Evolutionary conservation across 2,329 filamentous ascomycete species (phyloP).

Genomic region (Furcasterigmium furcatum): DNA sequence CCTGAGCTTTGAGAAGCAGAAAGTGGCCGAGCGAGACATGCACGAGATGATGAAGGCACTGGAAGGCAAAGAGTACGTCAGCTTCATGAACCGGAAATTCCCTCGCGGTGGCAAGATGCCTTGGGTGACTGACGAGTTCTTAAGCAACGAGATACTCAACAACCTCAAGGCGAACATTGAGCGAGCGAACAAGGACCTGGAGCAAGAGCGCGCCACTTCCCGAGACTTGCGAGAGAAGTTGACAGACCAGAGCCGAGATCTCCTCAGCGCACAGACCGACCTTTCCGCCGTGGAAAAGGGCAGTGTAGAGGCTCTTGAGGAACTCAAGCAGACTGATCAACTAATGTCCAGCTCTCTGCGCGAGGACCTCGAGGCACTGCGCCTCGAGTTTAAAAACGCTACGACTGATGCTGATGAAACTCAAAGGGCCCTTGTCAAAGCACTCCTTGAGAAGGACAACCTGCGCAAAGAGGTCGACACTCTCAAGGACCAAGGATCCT

Average conservation of each 20-base stretch:
- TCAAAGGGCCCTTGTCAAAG: constrained; percentile 57
- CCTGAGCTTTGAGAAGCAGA: constrained; percentile 55
- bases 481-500: constrained; percentile 32
- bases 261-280: constrained; percentile 49
- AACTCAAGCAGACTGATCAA: constrained; percentile 57
- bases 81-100: constrained; percentile 7
- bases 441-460: constrained; percentile 58
- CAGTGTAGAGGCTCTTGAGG: constrained; percentile 50
- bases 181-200: constrained; percentile 34
- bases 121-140: constrained; percentile 41
- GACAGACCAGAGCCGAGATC: constrained; percentile 52
- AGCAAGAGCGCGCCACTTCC: constrained; percentile 26
- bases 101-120: constrained; percentile 14
- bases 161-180: constrained; percentile 48
- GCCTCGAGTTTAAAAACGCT: constrained; percentile 45
- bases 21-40: constrained; percentile 38
- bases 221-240: constrained; percentile 42
- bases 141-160: constrained; percentile 50
- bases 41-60: constrained; percentile 52
- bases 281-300: constrained; percentile 52
- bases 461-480: constrained; percentile 52
- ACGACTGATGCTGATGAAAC: constrained; percentile 52
- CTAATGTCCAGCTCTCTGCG: constrained; percentile 56
- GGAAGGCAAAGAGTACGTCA: constrained; percentile 10
- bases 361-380: constrained; percentile 53